Percentiles rank a stretch among this genome's conserved stretches.
Conservation (phyloP, 495 filamentous ascomycete species). For the Endocarpon pusillum region DNA sequence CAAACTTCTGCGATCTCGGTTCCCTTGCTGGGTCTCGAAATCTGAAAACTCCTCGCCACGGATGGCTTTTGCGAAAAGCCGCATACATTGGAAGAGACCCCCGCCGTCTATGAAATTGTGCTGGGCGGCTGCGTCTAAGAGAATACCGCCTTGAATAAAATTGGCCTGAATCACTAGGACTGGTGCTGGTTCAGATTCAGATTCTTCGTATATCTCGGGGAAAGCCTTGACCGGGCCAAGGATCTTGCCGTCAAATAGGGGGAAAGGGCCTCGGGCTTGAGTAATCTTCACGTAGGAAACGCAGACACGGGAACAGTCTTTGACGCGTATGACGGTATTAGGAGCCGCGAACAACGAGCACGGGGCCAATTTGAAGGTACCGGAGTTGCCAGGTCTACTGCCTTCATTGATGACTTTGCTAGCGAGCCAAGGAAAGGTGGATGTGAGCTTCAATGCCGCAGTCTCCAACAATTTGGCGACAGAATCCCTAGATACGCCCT, state of each 20-base stretch:
- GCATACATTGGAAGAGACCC: constrained; percentile 19
- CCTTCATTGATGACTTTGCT: constrained; percentile 16
- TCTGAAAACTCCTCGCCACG: constrained; percentile 11
- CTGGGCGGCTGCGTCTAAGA: constrained; percentile 18
- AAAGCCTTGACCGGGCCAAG: constrained; percentile 15
- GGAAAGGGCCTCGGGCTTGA: constrained; percentile 10
- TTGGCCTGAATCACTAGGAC: constrained; percentile 19
- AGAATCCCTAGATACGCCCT: constrained; percentile 5
- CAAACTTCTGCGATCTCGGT: constrained; percentile 16
- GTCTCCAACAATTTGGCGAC: constrained; percentile 11
- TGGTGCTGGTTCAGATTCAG: constrained; percentile 13
- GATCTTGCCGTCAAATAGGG: constrained; percentile 14
- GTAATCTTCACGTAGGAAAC: constrained; percentile 14
- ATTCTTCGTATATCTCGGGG: constrained; percentile 15
- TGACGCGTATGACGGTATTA: constrained; percentile 10
- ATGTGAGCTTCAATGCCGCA: constrained; percentile 13
- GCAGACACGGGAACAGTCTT: constrained; percentile 9
- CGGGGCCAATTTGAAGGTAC: constrained; percentile 12
- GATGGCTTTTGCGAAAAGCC: constrained; percentile 18
- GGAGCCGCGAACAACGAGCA: neutral
- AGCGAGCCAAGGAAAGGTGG: constrained; percentile 18
- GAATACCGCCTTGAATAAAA: constrained; percentile 19
- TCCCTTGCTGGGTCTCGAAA: constrained; percentile 13
- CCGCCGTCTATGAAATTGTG: constrained; percentile 27
- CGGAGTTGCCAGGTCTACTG: constrained; percentile 10